A percentile compares a stretch with the other conserved stretches of the same genome.
Conservation (phyloP, 257 asterid genomes). For the Nicotiana tomentosiformis region DNA sequence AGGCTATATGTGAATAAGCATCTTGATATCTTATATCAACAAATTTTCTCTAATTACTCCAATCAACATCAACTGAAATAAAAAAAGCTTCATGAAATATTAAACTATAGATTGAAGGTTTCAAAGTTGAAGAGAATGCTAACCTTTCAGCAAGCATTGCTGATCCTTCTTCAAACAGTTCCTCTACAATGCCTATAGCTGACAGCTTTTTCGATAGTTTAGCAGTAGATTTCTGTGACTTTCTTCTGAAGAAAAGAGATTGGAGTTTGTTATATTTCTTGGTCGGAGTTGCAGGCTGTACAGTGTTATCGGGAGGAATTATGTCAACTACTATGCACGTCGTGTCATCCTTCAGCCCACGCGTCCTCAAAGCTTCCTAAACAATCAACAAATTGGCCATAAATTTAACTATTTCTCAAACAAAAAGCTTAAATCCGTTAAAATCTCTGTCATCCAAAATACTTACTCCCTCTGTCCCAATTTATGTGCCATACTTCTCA, state of each 20-base stretch:
- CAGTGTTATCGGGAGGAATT: conserved; percentile 42
- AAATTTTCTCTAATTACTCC: background rate
- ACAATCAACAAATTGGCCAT: conserved; percentile 2
- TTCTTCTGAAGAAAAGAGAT: conserved; percentile 38
- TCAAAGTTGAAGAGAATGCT: background rate
- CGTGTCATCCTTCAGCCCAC: conserved; percentile 81
- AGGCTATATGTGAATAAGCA: too few species aligned
- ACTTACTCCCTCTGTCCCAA: too few species aligned
- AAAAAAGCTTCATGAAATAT: background rate
- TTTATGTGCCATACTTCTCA: too few species aligned
- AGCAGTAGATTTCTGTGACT: conserved; percentile 25
- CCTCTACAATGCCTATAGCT: conserved; percentile 65
- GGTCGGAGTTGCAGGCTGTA: conserved; percentile 32
- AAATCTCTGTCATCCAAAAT: too few species aligned
- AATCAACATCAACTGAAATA: background rate
- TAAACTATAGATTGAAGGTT: background rate
- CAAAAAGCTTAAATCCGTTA: background rate
- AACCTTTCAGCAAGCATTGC: conserved; percentile 72
- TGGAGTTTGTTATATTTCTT: conserved; percentile 41
- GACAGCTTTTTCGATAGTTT: conserved; percentile 42
- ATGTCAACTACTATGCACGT: conserved; percentile 80
- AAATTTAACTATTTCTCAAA: conserved; percentile 12
- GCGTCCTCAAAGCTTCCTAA: conserved; percentile 67
- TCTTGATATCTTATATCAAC: too few species aligned
- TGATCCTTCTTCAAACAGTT: conserved; percentile 79